Conservation (phyloP, 352 stramenopile species). For the Phytopythium sindhum region DNA sequence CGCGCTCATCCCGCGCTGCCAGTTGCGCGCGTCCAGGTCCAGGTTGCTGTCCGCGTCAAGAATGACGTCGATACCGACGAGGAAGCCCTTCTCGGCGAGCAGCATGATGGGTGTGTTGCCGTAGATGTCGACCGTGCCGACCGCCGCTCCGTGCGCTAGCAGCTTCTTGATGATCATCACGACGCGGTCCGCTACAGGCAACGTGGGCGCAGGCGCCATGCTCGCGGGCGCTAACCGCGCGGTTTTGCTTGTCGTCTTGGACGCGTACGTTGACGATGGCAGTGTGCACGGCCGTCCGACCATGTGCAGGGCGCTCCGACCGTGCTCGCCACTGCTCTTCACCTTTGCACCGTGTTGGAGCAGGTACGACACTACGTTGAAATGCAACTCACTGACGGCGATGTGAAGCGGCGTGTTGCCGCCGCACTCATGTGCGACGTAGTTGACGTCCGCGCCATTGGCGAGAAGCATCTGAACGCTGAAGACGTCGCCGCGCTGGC, state of each 20-base stretch:
- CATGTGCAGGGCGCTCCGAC: constrained; percentile 76
- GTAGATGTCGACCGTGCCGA: constrained; percentile 76
- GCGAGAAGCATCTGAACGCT: constrained; percentile 87
- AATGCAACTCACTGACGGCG: constrained; percentile 75
- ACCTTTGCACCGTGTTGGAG: constrained; percentile 84
- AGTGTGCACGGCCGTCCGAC: constrained; percentile 64
- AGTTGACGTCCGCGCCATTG: constrained; percentile 87
- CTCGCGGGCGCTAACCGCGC: constrained; percentile 5
- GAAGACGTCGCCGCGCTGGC: constrained; percentile 76
- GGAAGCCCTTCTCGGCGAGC: constrained; percentile 61
- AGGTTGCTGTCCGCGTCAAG: constrained; percentile 68
- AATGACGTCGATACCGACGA: constrained; percentile 71
- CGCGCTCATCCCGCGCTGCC: constrained; percentile 75
- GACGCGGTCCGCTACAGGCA: constrained; percentile 41
- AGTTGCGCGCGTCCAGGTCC: constrained; percentile 76
- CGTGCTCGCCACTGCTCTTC: constrained; percentile 62
- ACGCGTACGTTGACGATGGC: constrained; percentile 36
- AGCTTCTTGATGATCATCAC: constrained; percentile 84
- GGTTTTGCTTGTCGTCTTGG: constrained; percentile 15
- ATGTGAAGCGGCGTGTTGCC: constrained; percentile 81
- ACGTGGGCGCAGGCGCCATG: not conserved
- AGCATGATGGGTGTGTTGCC: constrained; percentile 83
- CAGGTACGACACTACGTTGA: constrained; percentile 86
- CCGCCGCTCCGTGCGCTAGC: constrained; percentile 56
- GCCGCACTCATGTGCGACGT: constrained; percentile 75